Conservation (phyloP, 805 yeast species). For the Hermanozyma aechmeae region DNA sequence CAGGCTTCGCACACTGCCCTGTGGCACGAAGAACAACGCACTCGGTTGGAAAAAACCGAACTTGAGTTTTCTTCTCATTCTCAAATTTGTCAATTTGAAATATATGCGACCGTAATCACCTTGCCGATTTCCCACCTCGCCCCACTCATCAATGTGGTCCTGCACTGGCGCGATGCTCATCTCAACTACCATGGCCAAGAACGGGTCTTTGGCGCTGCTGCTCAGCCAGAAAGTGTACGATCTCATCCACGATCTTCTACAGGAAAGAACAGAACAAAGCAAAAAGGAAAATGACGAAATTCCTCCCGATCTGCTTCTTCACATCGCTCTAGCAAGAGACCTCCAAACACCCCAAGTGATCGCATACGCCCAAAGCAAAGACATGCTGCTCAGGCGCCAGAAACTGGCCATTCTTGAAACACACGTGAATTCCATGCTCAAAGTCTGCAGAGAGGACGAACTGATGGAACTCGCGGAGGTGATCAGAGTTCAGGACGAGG, state of each 20-base stretch:
- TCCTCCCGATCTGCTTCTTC: conserved; percentile 25
- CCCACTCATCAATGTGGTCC: too few relatives aligned
- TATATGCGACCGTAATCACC: too few relatives aligned
- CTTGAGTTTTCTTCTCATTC: too few relatives aligned
- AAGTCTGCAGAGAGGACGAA: conserved; percentile 51
- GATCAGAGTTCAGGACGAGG: conserved; percentile 8
- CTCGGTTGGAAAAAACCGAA: too few relatives aligned
- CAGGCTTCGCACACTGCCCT: too few relatives aligned
- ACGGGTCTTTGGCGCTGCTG: conserved; percentile 4
- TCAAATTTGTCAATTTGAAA: too few relatives aligned
- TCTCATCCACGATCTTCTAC: conserved; percentile 47
- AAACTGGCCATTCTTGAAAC: conserved; percentile 57
- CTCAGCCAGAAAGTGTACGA: conserved; percentile 51
- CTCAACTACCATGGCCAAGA: conserved; percentile 7
- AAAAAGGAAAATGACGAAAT: conserved; percentile 19
- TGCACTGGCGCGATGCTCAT: too few relatives aligned
- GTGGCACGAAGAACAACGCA: too few relatives aligned
- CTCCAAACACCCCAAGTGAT: conserved; percentile 42
- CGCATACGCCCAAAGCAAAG: conserved; percentile 55
- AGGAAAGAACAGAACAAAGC: conserved; percentile 45
- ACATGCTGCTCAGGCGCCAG: conserved; percentile 57
- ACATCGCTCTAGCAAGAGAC: conserved; percentile 55
- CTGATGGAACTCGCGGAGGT: conserved; percentile 40
- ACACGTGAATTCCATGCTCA: conserved; percentile 52
- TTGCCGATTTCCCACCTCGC: too few relatives aligned